Conservation (phyloP, 805 yeast species). For the Isabelozyma heimii region DNA sequence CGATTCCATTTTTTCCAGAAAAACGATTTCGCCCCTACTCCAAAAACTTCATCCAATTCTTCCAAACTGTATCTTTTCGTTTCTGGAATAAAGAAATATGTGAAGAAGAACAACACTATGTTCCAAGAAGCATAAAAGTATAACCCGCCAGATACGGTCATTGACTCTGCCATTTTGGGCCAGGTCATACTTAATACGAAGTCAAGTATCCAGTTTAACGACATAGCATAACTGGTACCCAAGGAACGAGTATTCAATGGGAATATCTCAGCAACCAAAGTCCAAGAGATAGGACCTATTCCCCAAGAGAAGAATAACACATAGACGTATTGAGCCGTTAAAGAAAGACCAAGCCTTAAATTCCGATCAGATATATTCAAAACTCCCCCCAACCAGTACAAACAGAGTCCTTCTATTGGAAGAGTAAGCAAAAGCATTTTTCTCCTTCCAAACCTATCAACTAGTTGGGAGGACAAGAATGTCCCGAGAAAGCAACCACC, state of each 20-base stretch:
- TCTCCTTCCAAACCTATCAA: conserved; percentile 22
- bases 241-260: conserved; percentile 3
- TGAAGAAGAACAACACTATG: not conserved
- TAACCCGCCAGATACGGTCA: conserved; percentile 2
- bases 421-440: conserved; percentile 20
- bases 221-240: conserved; percentile 5
- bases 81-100: not conserved
- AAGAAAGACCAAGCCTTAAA: conserved; percentile 16
- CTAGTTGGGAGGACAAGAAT: conserved; percentile 19
- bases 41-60: not conserved
- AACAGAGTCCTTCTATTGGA: conserved; percentile 19
- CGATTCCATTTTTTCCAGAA: not conserved
- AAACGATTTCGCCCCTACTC: not conserved
- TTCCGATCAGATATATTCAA: conserved; percentile 13
- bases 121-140: conserved; percentile 2
- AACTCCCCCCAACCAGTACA: conserved; percentile 22
- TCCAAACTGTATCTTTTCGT: not conserved
- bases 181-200: conserved; percentile 6
- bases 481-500: conserved; percentile 9
- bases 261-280: conserved; percentile 3
- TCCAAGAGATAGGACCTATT: conserved; percentile 23
- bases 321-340: conserved; percentile 19
- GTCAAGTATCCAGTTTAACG: conserved; percentile 4
- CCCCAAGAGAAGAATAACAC: conserved; percentile 20
- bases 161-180: conserved; percentile 2